Percentiles rank a stretch among this genome's conserved stretches.
Evolutionary conservation across 805 yeast species (phyloP).

Genomic region (Teunomyces kruisii): DNA sequence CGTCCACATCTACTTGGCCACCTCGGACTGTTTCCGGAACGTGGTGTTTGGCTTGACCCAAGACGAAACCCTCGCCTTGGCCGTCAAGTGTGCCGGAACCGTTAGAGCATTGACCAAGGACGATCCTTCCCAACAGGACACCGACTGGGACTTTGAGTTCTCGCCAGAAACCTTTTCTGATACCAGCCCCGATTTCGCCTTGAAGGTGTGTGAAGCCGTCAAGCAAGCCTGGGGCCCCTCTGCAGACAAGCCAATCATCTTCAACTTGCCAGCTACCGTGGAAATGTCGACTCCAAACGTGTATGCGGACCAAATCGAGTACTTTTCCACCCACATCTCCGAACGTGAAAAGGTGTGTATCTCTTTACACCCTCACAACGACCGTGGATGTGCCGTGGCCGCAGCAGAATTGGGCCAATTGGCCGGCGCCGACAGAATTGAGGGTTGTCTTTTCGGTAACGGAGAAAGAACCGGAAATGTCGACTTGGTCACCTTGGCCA

Average conservation of each 20-base stretch:
- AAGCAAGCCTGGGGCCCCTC: conserved; percentile 74
- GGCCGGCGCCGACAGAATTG: conserved; percentile 88
- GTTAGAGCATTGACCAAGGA: conserved; percentile 72
- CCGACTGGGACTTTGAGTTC: conserved; percentile 74
- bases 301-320: conserved; percentile 84
- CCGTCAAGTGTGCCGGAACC: conserved; percentile 60
- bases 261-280: conserved; percentile 83
- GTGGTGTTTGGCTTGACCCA: conserved; percentile 67
- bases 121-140: conserved; percentile 49
- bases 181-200: conserved; percentile 61
- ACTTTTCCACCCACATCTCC: conserved; percentile 57
- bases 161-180: conserved; percentile 81
- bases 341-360: conserved; percentile 71
- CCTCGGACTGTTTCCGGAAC: conserved; percentile 71
- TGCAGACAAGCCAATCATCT: conserved; percentile 64
- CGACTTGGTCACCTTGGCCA: conserved; percentile 74
- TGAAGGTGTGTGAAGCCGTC: conserved; percentile 72
- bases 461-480: conserved; percentile 90
- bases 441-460: conserved; percentile 82
- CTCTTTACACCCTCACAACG: conserved; percentile 81
- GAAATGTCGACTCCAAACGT: conserved; percentile 80
- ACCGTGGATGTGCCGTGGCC: conserved; percentile 87
- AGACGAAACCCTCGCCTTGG: conserved; percentile 57
- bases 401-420: conserved; percentile 79
- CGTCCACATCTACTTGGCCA: conserved; percentile 73